A percentile compares a stretch with the other conserved stretches of the same genome.
These are phyloP conservation scores for Coemansia sp. DNA, from an alignment of 192 early-diverging fungal species.

Conservation along the genomic window DNA sequence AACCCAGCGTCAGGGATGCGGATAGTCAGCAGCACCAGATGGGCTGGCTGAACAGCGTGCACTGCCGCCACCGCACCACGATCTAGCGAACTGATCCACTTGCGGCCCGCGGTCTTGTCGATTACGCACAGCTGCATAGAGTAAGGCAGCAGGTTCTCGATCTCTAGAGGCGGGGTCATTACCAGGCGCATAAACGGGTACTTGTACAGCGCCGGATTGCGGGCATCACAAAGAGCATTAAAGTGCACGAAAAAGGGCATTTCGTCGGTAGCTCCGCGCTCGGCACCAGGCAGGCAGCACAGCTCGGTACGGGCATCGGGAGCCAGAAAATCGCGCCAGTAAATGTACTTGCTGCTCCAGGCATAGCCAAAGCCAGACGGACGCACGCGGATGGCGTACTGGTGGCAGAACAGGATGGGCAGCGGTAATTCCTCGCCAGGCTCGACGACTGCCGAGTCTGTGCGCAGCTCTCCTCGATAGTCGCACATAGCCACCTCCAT, in stretches of 20 bases:
- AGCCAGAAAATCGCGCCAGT: conserved; percentile 74
- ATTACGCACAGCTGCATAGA: conserved; percentile 75
- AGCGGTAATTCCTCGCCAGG: conserved; percentile 83
- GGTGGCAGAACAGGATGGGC: conserved; percentile 83
- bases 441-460: conserved; percentile 39
- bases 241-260: conserved; percentile 48
- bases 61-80: conserved; percentile 73
- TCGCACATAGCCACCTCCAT: conserved; percentile 82
- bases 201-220: conserved; percentile 49
- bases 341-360: conserved; percentile 77
- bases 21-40: conserved; percentile 74
- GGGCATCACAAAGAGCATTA: conserved; percentile 32
- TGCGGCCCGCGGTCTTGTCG: conserved; percentile 69
- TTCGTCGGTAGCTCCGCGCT: conserved; percentile 9
- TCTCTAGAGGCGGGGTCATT: conserved; percentile 73
- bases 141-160: conserved; percentile 95
- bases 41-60: conserved; percentile 80
- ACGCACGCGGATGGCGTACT: conserved; percentile 72
- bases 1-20: conserved; percentile 75
- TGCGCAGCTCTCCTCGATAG: conserved; percentile 57
- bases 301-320: conserved; percentile 52
- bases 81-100: conserved; percentile 62
- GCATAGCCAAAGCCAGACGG: conserved; percentile 83
- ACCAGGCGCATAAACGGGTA: conserved; percentile 81
- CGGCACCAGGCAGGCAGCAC: conserved; percentile 46